A percentile compares a stretch with the other conserved stretches of the same genome.
Conservation (phyloP, 1,284 basidiomycete genomes). For the Retiboletus flavoniger region DNA sequence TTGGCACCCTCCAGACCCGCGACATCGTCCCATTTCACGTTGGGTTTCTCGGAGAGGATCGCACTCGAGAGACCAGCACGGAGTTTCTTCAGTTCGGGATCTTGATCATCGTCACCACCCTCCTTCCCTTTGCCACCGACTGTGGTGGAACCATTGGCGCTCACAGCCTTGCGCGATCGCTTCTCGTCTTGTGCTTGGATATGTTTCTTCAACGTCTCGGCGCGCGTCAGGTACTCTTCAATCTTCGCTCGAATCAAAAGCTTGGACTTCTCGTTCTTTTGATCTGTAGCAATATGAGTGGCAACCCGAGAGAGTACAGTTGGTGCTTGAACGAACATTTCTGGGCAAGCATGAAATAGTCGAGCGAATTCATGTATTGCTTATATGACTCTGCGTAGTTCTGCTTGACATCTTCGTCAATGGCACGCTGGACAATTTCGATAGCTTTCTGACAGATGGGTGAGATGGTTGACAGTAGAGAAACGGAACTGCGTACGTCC, state of each 20-base stretch:
- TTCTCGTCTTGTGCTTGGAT: conserved; percentile 68
- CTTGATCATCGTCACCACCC: conserved; percentile 75
- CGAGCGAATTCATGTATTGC: conserved; percentile 91
- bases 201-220: conserved; percentile 91
- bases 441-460: conserved; percentile 77
- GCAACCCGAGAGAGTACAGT: neutral
- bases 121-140: conserved; percentile 69
- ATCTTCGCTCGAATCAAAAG: conserved; percentile 87
- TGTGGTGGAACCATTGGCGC: conserved; percentile 69
- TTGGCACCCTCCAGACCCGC: conserved; percentile 95
- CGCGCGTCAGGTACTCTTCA: conserved; percentile 88
- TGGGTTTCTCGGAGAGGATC: conserved; percentile 92
- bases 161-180: conserved; percentile 71
- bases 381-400: conserved; percentile 96
- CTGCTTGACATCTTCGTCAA: conserved; percentile 92
- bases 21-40: conserved; percentile 98
- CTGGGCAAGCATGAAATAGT: conserved; percentile 95
- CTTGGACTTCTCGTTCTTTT: conserved; percentile 96
- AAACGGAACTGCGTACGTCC: conserved; percentile 21
- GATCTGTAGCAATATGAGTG: conserved; percentile 54
- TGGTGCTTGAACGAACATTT: conserved; percentile 45
- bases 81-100: conserved; percentile 95
- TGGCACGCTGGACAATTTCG: conserved; percentile 91
- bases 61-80: conserved; percentile 85
- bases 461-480: conserved; percentile 9